Evolutionary conservation across 768 basidiomycete genomes (phyloP), one percentile per base, ranked within the genome.

Genomic region (Kwoniella heveanensis): DNA sequence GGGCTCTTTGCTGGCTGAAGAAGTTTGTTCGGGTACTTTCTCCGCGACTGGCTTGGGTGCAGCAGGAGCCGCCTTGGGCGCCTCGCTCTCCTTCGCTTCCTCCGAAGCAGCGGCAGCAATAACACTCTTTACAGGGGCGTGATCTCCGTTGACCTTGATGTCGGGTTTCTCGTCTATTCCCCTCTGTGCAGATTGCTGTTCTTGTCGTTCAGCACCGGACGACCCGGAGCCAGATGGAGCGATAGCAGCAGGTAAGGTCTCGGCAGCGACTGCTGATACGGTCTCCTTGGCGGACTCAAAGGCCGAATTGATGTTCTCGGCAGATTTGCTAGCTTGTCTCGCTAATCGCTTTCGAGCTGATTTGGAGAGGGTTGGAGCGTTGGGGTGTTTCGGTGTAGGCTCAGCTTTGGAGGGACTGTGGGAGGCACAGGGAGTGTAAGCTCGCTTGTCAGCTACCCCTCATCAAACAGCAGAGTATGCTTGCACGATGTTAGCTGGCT

Each of bases 341-440:
- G 72, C 72, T 22, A 67, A 57, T 44, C 72, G 64, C 44, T 70
- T 73, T 29, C 55, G 36, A 3, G 69, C 72, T 9, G 72, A 63
- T 60, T 73, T 73, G 19, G 69, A 70, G 25, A 72, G 51, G 1
- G 60, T 29, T 0, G 56, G 39, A 17, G 39, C 39, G 39, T 44
- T 44, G 39, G 39, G 15, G 39, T 44, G 10, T 44, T 44, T 44
- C 6, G 8, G 39, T 10, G 39, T 44, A 17, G 39, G 19, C 19
- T 9, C 39, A 17, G 39, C 3, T 17, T 44, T 44, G 39, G 19
- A 8, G 39, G 39, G 39, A 19, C 60, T 12, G 37, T 54, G 27
- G 60, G 21, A 13, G 9, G 25, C 24, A 50, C 12, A 17, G 46
- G 1, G 32, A n/a, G n/a, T n/a, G n/a, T n/a, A n/a, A n/a, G n/a